These are phyloP conservation scores for Colletotrichum musicola DNA, from an alignment of 2,329 filamentous ascomycete genomes.

Conservation along the genomic window DNA sequence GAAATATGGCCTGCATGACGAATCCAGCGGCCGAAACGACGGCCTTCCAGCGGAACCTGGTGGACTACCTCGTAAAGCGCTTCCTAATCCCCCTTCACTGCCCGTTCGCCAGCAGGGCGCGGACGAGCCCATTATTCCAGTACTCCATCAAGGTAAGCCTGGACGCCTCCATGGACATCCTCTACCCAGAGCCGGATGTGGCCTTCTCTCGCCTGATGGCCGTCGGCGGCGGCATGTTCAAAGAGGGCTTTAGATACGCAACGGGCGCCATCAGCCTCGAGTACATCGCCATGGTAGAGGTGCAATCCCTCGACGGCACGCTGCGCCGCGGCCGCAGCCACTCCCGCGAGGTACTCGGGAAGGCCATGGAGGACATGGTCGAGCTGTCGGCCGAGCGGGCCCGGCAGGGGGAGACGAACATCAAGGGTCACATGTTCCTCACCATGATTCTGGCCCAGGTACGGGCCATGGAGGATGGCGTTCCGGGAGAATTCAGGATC, in stretches of 20 bases:
- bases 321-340: constrained; percentile 43
- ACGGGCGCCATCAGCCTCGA: constrained; percentile 50
- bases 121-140: constrained; percentile 59
- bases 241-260: constrained; percentile 53
- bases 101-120: constrained; percentile 58
- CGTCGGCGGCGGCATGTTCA: constrained; percentile 56
- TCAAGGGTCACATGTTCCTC: constrained; percentile 57
- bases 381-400: constrained; percentile 49
- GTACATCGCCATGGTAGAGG: constrained; percentile 49
- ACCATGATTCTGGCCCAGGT: constrained; percentile 55
- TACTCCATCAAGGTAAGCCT: constrained; percentile 62
- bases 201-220: constrained; percentile 52
- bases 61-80: constrained; percentile 65
- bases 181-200: constrained; percentile 51
- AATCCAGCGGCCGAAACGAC: constrained; percentile 38
- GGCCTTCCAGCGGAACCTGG: constrained; percentile 60
- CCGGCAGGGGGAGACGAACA: constrained; percentile 56
- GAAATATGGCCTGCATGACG: constrained; percentile 41
- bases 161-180: constrained; percentile 55
- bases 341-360: constrained; percentile 48
- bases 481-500: constrained; percentile 44
- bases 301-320: constrained; percentile 46
- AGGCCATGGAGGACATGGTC: constrained; percentile 46
- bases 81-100: constrained; percentile 68
- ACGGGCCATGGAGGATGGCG: constrained; percentile 49